phyloP scores from a whole-genome alignment of 192 early-diverging fungal genomes.

The Entophlyctis helioformis region DNA sequence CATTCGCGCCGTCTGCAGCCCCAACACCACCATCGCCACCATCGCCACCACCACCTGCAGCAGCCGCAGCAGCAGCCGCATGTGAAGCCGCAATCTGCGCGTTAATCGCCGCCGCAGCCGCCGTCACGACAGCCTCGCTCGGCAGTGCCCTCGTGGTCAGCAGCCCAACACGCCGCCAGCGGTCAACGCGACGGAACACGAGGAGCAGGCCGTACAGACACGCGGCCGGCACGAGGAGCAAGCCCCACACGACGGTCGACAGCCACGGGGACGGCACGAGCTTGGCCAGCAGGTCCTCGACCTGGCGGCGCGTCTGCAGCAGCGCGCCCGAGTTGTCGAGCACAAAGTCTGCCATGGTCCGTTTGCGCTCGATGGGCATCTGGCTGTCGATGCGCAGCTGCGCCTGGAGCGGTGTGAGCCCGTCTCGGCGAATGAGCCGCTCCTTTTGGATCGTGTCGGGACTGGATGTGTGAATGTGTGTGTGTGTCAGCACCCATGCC shows the following conservation, averaged over 20 bases:
- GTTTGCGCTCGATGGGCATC: constrained; percentile 70
- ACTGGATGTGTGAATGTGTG: constrained; percentile 25
- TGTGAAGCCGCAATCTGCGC: too few species aligned
- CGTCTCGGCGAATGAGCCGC: constrained; percentile 65
- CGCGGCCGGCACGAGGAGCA: constrained; percentile 16
- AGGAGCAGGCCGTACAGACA: constrained; percentile 5
- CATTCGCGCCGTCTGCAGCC: too few species aligned
- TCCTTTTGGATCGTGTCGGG: constrained; percentile 56
- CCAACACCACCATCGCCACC: too few species aligned
- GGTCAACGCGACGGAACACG: too few species aligned
- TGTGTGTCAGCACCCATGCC: too few species aligned
- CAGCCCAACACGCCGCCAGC: too few species aligned
- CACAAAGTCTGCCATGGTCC: constrained; percentile 62
- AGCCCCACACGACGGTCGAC: constrained; percentile 5
- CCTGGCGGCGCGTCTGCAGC: constrained; percentile 34
- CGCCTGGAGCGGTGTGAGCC: constrained; percentile 50
- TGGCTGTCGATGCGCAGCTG: constrained; percentile 65
- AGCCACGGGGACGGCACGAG: constrained; percentile 6
- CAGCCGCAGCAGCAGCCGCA: too few species aligned
- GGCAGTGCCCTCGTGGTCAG: too few species aligned
- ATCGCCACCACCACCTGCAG: too few species aligned
- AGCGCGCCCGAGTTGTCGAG: constrained; percentile 71
- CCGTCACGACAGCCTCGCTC: too few species aligned
- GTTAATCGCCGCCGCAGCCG: too few species aligned
- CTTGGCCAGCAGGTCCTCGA: constrained; percentile 16